Conservation (phyloP, 163 green algal genomes). For the Scenedesmus sp. region DNA sequence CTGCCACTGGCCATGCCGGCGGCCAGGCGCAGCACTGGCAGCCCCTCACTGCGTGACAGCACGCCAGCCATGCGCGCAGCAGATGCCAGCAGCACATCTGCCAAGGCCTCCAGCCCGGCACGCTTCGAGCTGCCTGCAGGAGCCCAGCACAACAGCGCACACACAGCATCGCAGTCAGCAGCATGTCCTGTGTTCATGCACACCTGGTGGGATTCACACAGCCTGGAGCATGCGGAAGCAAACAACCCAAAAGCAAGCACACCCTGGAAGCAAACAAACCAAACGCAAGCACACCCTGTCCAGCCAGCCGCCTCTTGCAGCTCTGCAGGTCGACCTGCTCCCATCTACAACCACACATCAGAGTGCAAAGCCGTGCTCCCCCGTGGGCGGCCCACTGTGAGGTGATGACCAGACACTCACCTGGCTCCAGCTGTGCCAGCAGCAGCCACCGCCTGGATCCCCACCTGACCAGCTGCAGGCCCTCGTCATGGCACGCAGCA, state of each 20-base stretch:
- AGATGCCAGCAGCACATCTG: constrained; percentile 24
- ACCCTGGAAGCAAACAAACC: too few species aligned
- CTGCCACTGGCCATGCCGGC: constrained; percentile 22
- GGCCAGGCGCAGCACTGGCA: constrained; percentile 16
- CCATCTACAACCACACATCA: too few species aligned
- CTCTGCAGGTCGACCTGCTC: too few species aligned
- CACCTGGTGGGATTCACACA: too few species aligned
- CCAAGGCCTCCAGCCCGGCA: neutral
- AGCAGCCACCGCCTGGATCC: neutral
- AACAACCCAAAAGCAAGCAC: too few species aligned
- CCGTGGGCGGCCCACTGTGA: too few species aligned
- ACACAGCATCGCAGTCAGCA: neutral
- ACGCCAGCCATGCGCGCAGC: constrained; percentile 13
- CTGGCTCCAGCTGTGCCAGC: constrained; percentile 26
- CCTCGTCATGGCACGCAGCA: constrained; percentile 48
- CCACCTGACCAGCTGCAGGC: constrained; percentile 47
- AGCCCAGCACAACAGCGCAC: neutral
- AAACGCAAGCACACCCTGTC: too few species aligned
- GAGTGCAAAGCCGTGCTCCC: too few species aligned
- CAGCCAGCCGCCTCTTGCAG: too few species aligned
- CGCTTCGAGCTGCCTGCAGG: neutral
- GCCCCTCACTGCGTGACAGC: neutral
- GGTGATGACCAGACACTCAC: neutral
- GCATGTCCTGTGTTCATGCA: neutral
- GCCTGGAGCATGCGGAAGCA: too few species aligned